Evolutionary conservation across 2,329 filamentous ascomycete species (phyloP).

Genomic region (Parastagonospora nodorum): DNA sequence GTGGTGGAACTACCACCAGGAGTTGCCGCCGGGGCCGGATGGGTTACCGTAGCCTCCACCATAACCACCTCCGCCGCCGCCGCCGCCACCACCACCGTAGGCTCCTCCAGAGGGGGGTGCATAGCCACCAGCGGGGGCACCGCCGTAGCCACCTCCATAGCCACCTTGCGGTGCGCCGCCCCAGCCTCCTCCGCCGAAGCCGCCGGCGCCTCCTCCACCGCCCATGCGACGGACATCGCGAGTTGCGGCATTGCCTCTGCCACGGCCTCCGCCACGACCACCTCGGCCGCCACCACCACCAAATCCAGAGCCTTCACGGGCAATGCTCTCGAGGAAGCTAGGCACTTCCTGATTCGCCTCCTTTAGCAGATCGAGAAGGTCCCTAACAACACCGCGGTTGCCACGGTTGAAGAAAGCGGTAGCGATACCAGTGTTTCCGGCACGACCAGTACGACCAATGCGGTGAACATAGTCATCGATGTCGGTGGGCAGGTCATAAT

Average conservation of each 20-base stretch:
- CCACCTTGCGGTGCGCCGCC: constrained; percentile 40
- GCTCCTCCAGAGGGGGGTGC: constrained; percentile 66
- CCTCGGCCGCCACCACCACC: constrained; percentile 73
- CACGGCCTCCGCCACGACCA: constrained; percentile 70
- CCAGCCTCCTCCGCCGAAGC: constrained; percentile 53
- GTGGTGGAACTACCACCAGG: constrained; percentile 65
- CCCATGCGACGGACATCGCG: constrained; percentile 78
- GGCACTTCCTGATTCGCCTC: constrained; percentile 98
- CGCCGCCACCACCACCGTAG: constrained; percentile 46
- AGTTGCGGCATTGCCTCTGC: constrained; percentile 71
- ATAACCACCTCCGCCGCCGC: constrained; percentile 50
- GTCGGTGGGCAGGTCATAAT: constrained; percentile 98
- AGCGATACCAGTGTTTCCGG: constrained; percentile 96
- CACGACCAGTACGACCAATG: constrained; percentile 99
- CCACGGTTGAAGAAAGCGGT: constrained; percentile 99
- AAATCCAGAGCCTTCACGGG: constrained; percentile 84
- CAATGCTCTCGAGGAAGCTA: constrained; percentile 93
- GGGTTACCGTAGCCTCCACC: constrained; percentile 71
- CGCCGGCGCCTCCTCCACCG: constrained; percentile 59
- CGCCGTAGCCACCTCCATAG: constrained; percentile 48
- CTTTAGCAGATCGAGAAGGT: constrained; percentile 96
- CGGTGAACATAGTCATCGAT: constrained; percentile 99
- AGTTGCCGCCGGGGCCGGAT: constrained; percentile 65
- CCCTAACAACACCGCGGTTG: constrained; percentile 96
- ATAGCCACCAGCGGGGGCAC: constrained; percentile 57